Percentiles rank a stretch among this genome's conserved stretches.
These are phyloP conservation scores for Primulina huaijiensis DNA, from an alignment of 257 asterid species.

Conservation along the genomic window DNA sequence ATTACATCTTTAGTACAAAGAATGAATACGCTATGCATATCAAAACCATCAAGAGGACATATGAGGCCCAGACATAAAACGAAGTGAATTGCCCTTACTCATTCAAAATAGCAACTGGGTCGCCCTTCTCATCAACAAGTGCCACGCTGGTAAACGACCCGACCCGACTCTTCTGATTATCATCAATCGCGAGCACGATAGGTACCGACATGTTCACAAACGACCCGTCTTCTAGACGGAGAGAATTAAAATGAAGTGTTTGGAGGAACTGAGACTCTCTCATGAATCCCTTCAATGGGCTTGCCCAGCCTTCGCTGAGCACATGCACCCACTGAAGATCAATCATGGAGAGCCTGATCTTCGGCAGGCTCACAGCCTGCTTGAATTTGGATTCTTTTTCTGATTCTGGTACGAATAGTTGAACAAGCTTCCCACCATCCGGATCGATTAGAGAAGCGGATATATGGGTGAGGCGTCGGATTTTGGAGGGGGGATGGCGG, in stretches of 20 bases:
- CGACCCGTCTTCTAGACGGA: constrained; percentile 68
- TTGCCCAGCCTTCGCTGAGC: constrained; percentile 98
- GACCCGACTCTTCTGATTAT: constrained; percentile 54
- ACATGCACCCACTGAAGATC: constrained; percentile 98
- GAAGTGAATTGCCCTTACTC: constrained; percentile 48
- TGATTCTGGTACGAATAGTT: constrained; percentile 54
- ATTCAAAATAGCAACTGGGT: constrained; percentile 58
- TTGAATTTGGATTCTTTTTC: constrained; percentile 42
- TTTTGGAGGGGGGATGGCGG: constrained; percentile 24
- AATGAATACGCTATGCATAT: not conserved
- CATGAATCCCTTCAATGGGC: constrained; percentile 94
- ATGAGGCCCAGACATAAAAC: not conserved
- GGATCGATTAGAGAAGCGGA: constrained; percentile 70
- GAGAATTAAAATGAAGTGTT: constrained; percentile 91
- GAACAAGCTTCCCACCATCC: constrained; percentile 80
- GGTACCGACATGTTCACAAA: constrained; percentile 93
- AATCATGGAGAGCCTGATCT: constrained; percentile 56
- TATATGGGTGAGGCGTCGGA: constrained; percentile 35
- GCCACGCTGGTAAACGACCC: constrained; percentile 60
- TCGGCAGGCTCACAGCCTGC: constrained; percentile 55
- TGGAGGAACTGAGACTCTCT: constrained; percentile 98
- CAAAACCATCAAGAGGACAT: not conserved
- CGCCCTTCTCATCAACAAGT: constrained; percentile 52
- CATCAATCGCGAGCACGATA: constrained; percentile 86
- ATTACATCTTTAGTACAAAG: not conserved